Percentiles rank a stretch among this genome's conserved stretches.
These are phyloP conservation scores for Podila verticillata DNA, from an alignment of 192 early-diverging fungal genomes.

Conservation along the genomic window DNA sequence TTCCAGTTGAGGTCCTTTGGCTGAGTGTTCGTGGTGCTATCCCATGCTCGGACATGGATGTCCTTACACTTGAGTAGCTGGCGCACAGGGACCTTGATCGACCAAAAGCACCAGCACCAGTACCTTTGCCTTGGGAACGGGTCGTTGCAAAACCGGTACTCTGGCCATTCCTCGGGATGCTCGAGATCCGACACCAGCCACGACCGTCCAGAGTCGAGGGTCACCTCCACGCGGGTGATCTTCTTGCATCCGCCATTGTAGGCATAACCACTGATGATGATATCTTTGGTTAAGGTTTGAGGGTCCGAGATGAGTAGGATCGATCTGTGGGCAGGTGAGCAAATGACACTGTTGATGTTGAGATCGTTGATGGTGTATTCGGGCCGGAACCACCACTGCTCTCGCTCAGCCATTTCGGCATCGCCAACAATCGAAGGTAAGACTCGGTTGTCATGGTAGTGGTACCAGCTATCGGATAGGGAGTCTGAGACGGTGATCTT, in stretches of 20 bases:
- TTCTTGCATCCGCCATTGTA: conserved; percentile 79
- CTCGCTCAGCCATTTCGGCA: conserved; percentile 57
- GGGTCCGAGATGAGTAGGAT: conserved; percentile 17
- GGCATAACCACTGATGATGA: conserved; percentile 79
- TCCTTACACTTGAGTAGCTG: conserved; percentile 57
- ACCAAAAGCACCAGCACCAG: conserved; percentile 78
- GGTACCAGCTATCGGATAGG: conserved; percentile 76
- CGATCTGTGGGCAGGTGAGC: conserved; percentile 68
- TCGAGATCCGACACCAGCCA: conserved; percentile 77
- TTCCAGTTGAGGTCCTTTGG: conserved; percentile 72
- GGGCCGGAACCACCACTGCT: conserved; percentile 61
- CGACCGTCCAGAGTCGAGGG: conserved; percentile 82
- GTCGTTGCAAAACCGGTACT: conserved; percentile 22
- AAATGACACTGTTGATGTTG: conserved; percentile 83
- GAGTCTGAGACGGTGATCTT: conserved; percentile 65
- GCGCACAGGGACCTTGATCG: conserved; percentile 42
- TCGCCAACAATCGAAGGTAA: conserved; percentile 75
- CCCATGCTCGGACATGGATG: conserved; percentile 70
- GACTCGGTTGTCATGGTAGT: conserved; percentile 86
- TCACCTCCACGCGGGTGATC: conserved; percentile 82
- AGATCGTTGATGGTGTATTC: conserved; percentile 80
- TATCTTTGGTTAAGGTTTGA: conserved; percentile 12
- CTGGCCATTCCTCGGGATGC: conserved; percentile 46
- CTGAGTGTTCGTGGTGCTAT: conserved; percentile 66
- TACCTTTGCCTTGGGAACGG: conserved; percentile 47